These are phyloP conservation scores for Tetrahymena borealis DNA, from an alignment of 73 alveolate genomes.

Conservation along the genomic window DNA sequence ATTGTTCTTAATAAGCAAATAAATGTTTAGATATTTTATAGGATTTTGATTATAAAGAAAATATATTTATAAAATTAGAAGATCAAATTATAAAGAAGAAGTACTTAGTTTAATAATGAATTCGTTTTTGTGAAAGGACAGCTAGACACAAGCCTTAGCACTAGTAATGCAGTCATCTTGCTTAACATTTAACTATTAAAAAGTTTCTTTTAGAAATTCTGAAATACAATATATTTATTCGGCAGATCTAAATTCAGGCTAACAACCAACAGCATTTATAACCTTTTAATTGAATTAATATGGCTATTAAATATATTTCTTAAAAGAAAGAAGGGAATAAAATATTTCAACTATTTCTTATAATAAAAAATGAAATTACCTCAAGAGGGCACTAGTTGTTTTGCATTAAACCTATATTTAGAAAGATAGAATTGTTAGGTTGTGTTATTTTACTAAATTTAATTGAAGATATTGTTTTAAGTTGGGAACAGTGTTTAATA, in stretches of 20 bases:
- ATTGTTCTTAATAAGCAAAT: background rate
- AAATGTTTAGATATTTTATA: background rate
- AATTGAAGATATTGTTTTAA: too few species aligned
- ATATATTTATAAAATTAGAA: too few species aligned
- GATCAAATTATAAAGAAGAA: background rate
- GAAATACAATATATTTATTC: background rate
- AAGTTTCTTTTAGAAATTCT: background rate
- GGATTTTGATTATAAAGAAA: background rate
- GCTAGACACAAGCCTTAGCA: background rate
- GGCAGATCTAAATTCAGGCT: background rate
- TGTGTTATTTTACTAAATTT: too few species aligned
- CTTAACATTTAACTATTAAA: background rate
- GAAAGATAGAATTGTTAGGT: too few species aligned
- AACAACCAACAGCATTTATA: background rate
- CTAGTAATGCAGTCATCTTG: background rate
- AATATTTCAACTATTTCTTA: too few species aligned
- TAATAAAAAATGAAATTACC: too few species aligned
- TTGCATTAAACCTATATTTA: too few species aligned
- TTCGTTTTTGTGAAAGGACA: background rate
- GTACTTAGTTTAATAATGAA: background rate
- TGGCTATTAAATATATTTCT: too few species aligned
- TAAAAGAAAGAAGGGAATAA: too few species aligned
- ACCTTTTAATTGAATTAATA: too few species aligned
- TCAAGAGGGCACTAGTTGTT: too few species aligned
- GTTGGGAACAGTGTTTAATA: too few species aligned